Evolutionary conservation across 1,139 yeast genomes (phyloP).

Genomic region (Diutina scorzettiae): DNA sequence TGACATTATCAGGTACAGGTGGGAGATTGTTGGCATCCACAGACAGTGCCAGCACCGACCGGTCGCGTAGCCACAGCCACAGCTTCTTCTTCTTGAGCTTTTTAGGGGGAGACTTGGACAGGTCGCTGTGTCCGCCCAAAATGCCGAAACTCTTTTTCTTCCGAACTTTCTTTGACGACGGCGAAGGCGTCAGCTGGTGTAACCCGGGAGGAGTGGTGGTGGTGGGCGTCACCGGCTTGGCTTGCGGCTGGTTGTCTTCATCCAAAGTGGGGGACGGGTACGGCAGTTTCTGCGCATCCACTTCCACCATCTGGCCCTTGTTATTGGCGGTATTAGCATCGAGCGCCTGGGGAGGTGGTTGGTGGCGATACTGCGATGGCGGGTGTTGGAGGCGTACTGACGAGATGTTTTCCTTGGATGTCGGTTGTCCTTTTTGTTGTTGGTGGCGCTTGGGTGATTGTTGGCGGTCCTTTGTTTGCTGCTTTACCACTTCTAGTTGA

Average conservation of each 20-base stretch:
- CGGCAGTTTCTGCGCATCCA: neutral
- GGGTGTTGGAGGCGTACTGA: slow-evolving; percentile 4
- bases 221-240: neutral
- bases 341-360: neutral
- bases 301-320: neutral
- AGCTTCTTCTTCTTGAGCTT: slow-evolving; percentile 24
- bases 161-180: slow-evolving; percentile 9
- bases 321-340: neutral
- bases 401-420: too few relatives aligned
- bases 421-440: neutral
- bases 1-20: slow-evolving; percentile 4
- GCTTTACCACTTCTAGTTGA: too few relatives aligned
- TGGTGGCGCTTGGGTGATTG: neutral
- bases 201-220: neutral
- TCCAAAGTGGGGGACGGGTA: slow-evolving; percentile 3
- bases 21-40: slow-evolving; percentile 1
- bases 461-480: too few relatives aligned
- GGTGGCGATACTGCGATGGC: slow-evolving; percentile 3
- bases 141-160: slow-evolving; percentile 18
- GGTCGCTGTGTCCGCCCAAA: neutral
- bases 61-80: slow-evolving; percentile 22
- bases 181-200: neutral
- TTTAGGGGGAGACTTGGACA: slow-evolving; percentile 8
- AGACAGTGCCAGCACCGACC: slow-evolving; percentile 1
- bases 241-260: neutral